These are phyloP conservation scores for Hymenoscyphus repandus DNA, from an alignment of 2,329 filamentous ascomycete genomes.

Conservation along the genomic window DNA sequence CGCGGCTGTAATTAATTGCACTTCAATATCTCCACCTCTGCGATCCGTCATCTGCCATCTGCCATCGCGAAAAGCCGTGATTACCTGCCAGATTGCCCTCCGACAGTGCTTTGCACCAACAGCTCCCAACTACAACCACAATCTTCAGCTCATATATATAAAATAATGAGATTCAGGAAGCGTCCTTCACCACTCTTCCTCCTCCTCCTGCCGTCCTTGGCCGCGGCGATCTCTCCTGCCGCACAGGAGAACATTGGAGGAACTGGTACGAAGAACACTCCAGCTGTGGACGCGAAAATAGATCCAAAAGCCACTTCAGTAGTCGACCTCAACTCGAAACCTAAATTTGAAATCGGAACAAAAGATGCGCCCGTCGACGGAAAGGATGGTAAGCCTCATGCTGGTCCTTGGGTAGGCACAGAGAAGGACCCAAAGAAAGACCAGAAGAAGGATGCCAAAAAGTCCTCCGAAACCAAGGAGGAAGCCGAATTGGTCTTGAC, in stretches of 20 bases:
- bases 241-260: constrained; percentile 21
- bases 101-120: not conserved
- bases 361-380: constrained; percentile 89
- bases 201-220: constrained; percentile 54
- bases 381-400: constrained; percentile 87
- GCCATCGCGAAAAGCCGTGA: not conserved
- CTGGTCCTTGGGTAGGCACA: constrained; percentile 71
- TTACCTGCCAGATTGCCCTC: not conserved
- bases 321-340: constrained; percentile 29
- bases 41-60: not conserved
- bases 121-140: not conserved
- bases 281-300: constrained; percentile 16
- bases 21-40: not conserved
- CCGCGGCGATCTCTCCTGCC: constrained; percentile 35
- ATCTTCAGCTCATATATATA: constrained; percentile 10
- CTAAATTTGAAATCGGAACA: constrained; percentile 41
- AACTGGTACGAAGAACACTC: constrained; percentile 19
- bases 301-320: constrained; percentile 15
- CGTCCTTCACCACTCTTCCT: constrained; percentile 51
- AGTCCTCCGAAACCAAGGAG: constrained; percentile 29
- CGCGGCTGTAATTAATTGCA: not conserved
- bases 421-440: constrained; percentile 45
- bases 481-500: constrained; percentile 31
- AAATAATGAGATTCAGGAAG: constrained; percentile 53
- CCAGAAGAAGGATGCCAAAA: constrained; percentile 46